These are phyloP conservation scores for Tricholoma bakamatsutake DNA, from an alignment of 768 basidiomycete species.

Conservation along the genomic window DNA sequence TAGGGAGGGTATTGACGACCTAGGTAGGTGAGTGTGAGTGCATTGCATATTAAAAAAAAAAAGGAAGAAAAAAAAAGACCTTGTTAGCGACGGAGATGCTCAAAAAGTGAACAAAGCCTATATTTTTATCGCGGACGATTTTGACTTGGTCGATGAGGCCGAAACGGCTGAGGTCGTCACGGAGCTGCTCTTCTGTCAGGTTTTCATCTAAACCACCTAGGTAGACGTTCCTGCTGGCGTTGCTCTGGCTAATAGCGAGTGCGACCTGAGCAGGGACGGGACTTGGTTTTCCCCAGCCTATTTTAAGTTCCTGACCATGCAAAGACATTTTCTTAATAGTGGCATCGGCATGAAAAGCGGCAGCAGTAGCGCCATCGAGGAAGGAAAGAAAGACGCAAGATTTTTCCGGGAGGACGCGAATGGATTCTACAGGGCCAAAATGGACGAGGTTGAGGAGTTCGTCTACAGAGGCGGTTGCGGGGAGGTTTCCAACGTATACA, in stretches of 20 bases:
- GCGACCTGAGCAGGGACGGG: slow-evolving; percentile 83
- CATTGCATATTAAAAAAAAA: too few relatives aligned
- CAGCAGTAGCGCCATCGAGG: slow-evolving; percentile 88
- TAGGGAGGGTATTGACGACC: slow-evolving; percentile 92
- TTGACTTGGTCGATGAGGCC: slow-evolving; percentile 99
- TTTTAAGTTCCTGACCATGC: slow-evolving; percentile 95
- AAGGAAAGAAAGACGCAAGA: slow-evolving; percentile 98
- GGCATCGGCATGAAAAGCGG: slow-evolving; percentile 96
- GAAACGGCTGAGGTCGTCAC: slow-evolving; percentile 89
- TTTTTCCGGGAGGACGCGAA: slow-evolving; percentile 94
- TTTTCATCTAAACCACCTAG: slow-evolving; percentile 88
- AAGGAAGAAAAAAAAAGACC: too few relatives aligned
- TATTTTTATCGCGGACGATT: slow-evolving; percentile 98
- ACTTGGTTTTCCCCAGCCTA: slow-evolving; percentile 97
- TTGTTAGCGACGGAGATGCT: slow-evolving; percentile 93
- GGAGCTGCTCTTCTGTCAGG: slow-evolving; percentile 85
- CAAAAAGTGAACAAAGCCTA: slow-evolving; percentile 98
- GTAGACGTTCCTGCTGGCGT: slow-evolving; percentile 95
- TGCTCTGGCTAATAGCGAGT: slow-evolving; percentile 84
- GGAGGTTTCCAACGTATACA: slow-evolving; percentile 95
- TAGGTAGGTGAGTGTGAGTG: slow-evolving; percentile 24
- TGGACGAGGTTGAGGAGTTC: slow-evolving; percentile 97
- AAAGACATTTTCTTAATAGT: slow-evolving; percentile 89
- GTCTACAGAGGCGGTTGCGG: slow-evolving; percentile 92
- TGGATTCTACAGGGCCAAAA: slow-evolving; percentile 93